phyloP scores from a whole-genome alignment of 306 rosid species.

The Carpinus viminea region DNA sequence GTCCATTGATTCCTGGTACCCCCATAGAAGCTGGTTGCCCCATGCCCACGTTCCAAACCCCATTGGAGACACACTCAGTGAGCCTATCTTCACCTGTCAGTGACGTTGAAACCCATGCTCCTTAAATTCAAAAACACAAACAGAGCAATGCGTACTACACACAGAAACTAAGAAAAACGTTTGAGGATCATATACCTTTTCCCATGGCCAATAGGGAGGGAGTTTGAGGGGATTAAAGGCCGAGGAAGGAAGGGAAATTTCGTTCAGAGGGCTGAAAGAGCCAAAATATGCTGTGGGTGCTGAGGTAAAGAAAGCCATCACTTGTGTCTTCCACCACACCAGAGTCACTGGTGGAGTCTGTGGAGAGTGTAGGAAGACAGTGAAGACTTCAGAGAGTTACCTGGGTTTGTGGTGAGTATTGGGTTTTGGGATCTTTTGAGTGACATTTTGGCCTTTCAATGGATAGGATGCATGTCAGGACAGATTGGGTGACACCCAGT shows the following conservation, averaged over 20 bases:
- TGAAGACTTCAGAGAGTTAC: background rate
- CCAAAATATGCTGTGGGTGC: constrained; percentile 29
- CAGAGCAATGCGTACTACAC: background rate
- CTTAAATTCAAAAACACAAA: background rate
- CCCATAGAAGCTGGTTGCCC: constrained; percentile 97
- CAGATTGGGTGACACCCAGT: background rate
- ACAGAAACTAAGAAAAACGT: background rate
- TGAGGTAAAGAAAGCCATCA: constrained; percentile 51
- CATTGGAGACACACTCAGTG: constrained; percentile 86
- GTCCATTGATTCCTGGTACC: constrained; percentile 85
- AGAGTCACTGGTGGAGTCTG: background rate
- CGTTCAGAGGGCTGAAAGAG: constrained; percentile 37
- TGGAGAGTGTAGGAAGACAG: background rate
- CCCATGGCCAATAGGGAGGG: constrained; percentile 73
- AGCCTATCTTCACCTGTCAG: constrained; percentile 82
- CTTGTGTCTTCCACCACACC: background rate
- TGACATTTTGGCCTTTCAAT: background rate
- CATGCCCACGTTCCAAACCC: constrained; percentile 99
- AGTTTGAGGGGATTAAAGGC: constrained; percentile 57
- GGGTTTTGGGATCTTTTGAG: constrained; percentile 7
- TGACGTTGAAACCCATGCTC: constrained; percentile 3
- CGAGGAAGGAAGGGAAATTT: constrained; percentile 46
- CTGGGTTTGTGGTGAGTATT: background rate
- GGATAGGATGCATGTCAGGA: background rate
- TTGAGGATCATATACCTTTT: constrained; percentile 45